These are phyloP conservation scores for Trichothecium sympodiale DNA, from an alignment of 2,329 filamentous ascomycete species.

Conservation along the genomic window DNA sequence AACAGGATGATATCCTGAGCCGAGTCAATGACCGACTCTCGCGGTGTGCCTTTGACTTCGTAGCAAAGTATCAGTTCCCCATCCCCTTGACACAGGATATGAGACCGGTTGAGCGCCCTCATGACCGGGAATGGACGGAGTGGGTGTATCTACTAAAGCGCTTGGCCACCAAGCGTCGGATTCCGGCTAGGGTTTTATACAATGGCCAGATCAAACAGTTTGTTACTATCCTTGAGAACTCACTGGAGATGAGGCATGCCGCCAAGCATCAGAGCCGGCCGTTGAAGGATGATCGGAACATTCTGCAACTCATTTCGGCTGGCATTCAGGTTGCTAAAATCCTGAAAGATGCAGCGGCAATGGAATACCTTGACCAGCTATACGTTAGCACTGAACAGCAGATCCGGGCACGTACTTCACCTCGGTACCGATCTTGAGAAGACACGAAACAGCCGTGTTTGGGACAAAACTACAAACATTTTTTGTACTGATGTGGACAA, in stretches of 20 bases:
- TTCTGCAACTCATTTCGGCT: conserved; percentile 76
- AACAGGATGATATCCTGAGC: conserved; percentile 71
- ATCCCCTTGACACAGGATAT: conserved; percentile 77
- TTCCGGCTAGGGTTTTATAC: conserved; percentile 74
- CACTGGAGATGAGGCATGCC: conserved; percentile 76
- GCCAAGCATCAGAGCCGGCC: conserved; percentile 74
- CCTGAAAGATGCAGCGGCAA: conserved; percentile 70
- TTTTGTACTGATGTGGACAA: too few relatives aligned
- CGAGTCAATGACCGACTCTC: conserved; percentile 78
- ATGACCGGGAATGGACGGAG: conserved; percentile 81
- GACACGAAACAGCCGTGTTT: too few relatives aligned
- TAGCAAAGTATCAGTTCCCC: conserved; percentile 84
- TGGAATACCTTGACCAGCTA: conserved; percentile 71
- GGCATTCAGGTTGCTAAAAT: conserved; percentile 83
- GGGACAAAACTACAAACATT: too few relatives aligned
- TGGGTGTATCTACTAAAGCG: conserved; percentile 84
- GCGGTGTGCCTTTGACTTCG: conserved; percentile 80
- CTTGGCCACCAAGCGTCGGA: conserved; percentile 74
- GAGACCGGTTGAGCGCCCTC: conserved; percentile 61
- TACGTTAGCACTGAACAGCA: conserved; percentile 73
- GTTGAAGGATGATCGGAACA: conserved; percentile 80
- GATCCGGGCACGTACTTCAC: conserved; percentile 55
- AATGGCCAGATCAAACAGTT: conserved; percentile 88
- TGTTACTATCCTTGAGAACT: conserved; percentile 80
- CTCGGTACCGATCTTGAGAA: conserved; percentile 20